These are phyloP conservation scores for Cladosporium colombiae DNA, from an alignment of 2,329 filamentous ascomycete species.

Conservation along the genomic window DNA sequence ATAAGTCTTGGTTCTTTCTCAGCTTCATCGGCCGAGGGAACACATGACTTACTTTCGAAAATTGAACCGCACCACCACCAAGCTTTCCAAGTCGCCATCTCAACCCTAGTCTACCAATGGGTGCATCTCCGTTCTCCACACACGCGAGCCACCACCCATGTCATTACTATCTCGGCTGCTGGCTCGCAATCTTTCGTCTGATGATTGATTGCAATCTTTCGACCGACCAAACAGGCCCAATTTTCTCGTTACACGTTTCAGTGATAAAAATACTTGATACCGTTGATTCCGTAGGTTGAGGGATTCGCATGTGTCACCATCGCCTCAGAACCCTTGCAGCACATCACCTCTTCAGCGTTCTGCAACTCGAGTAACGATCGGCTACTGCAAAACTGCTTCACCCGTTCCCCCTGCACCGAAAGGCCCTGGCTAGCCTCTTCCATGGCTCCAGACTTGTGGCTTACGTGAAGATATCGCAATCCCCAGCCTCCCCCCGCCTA, in stretches of 20 bases:
- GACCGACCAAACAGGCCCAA: not conserved
- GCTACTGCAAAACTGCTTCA: not conserved
- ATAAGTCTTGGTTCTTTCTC: not conserved
- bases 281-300: not conserved
- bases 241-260: not conserved
- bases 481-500: not conserved
- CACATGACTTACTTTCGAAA: not conserved
- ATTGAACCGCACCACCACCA: not conserved
- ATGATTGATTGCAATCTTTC: not conserved
- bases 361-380: not conserved
- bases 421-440: not conserved
- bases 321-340: not conserved
- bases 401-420: not conserved
- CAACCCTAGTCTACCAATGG: conserved; percentile 5
- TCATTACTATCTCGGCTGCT: conserved; percentile 14
- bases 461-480: not conserved
- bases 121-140: conserved; percentile 3
- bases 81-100: not conserved
- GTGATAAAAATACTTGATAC: not conserved
- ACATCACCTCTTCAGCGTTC: not conserved
- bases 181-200: not conserved
- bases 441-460: not conserved
- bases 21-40: not conserved
- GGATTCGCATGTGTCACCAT: not conserved
- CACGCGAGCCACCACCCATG: conserved; percentile 13